Base-by-base conservation (phyloP, 1,284 basidiomycete species). In the Sporisorium exsertum region DNA sequence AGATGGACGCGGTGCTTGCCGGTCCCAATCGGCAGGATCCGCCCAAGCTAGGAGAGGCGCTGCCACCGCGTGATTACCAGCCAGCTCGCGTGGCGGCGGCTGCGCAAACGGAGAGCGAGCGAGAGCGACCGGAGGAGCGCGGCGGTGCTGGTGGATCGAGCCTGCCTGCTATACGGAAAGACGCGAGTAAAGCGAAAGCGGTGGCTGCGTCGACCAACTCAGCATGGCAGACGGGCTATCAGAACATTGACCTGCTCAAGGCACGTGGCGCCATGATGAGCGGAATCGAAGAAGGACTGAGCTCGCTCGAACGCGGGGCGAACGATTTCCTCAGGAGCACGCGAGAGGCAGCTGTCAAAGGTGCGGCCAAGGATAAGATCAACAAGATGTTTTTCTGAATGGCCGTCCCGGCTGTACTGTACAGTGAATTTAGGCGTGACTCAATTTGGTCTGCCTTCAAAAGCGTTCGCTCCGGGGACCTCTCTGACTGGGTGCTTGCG, bases 281-380 rank as follows among this genome's bases (percentile, higher is more conserved):
- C 37, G 74, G 74, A 40, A 69, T 82, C 45, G 81, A 80, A 40
- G 77, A 82, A 18, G 78, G 81, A 18, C 51, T 82, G 46, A 71
- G 61, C 6, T 68, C 67, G 26, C 56, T 82, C 26, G 81, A 82
- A 45, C 64, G 65, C 12, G 74, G 78, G 24, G 79, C 81, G 15
- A 77, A 70, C 58, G 64, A 78, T 64, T 81, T 82, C 51, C 49
- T 79, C 42, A 80, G 79, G 56, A 81, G 73, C 61, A 81, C 79
- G 27, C 68, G 79, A 35, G 77, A 82, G 58, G 68, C 74, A 13
- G 80, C 80, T 3, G 67, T 82, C 62, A 79, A 81, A 46, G 66
- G 74, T 9, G 79, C 79, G 1, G 80, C 79, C 35, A 75, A 75
- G 57, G 78, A 78, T 43, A 80, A 81, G 61, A 16, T 82, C 37